These are phyloP conservation scores for Mycena chlorophos DNA, from an alignment of 768 basidiomycete species.

Conservation along the genomic window DNA sequence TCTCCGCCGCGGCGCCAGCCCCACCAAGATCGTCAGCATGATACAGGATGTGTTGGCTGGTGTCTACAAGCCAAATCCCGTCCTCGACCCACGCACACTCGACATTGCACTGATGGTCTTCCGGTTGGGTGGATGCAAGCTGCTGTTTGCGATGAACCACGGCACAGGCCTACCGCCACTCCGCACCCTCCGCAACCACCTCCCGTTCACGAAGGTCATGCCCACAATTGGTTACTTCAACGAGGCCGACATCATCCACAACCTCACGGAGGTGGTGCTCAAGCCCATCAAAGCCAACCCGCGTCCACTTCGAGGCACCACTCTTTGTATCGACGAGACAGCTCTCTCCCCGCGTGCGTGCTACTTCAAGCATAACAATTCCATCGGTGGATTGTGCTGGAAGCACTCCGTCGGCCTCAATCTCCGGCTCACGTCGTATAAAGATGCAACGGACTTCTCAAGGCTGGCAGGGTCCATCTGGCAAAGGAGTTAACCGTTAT, in stretches of 20 bases:
- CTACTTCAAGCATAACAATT: slow-evolving; percentile 7
- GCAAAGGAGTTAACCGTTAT: slow-evolving; percentile 19
- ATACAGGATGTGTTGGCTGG: slow-evolving; percentile 12
- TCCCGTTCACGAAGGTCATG: not conserved
- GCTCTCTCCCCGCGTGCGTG: slow-evolving; percentile 3
- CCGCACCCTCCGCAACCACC: slow-evolving; percentile 4
- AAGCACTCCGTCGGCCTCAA: slow-evolving; percentile 3
- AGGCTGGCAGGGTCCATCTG: slow-evolving; percentile 1
- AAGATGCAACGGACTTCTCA: slow-evolving; percentile 2
- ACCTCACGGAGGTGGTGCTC: slow-evolving; percentile 12
- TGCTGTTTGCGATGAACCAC: slow-evolving; percentile 19
- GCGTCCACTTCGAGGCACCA: slow-evolving; percentile 5
- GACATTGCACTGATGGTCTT: slow-evolving; percentile 13
- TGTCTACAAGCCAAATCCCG: not conserved
- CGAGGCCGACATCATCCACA: slow-evolving; percentile 1
- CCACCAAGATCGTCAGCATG: not conserved
- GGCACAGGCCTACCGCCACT: not conserved
- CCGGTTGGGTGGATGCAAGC: slow-evolving; percentile 7
- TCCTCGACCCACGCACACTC: not conserved
- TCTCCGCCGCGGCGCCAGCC: slow-evolving; percentile 11
- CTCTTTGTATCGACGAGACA: slow-evolving; percentile 16
- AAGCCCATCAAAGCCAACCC: not conserved
- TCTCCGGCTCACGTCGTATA: not conserved
- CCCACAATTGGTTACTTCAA: slow-evolving; percentile 12
- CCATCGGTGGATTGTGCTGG: slow-evolving; percentile 18